These are phyloP conservation scores for Alnus glutinosa DNA, from an alignment of 306 rosid species.

Conservation along the genomic window DNA sequence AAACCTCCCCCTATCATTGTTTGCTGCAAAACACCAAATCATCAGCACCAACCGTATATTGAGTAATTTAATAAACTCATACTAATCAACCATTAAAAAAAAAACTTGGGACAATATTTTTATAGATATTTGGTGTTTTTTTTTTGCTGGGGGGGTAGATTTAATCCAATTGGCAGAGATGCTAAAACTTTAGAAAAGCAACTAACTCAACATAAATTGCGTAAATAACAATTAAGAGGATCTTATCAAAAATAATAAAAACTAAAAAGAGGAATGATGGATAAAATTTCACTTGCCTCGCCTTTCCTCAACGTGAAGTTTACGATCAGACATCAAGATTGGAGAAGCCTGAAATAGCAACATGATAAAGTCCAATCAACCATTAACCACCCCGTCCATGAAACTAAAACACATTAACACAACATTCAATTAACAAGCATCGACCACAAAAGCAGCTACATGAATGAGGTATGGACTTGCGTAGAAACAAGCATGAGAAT, in stretches of 20 bases:
- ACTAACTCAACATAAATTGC: not conserved
- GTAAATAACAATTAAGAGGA: no score
- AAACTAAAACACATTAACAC: not conserved
- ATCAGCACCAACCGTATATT: not conserved
- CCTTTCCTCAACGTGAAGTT: conserved; percentile 72
- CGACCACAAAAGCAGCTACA: not conserved
- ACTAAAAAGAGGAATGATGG: conserved; percentile 8
- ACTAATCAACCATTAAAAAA: not conserved
- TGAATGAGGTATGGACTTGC: no score
- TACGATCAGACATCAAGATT: conserved; percentile 38
- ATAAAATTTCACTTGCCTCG: conserved; percentile 49
- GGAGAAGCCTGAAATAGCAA: conserved; percentile 61
- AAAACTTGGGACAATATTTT: not conserved
- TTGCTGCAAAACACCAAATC: conserved; percentile 46
- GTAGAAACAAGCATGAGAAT: not conserved
- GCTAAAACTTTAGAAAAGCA: not conserved
- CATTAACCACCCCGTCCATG: not conserved
- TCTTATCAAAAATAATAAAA: not conserved
- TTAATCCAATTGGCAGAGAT: no score
- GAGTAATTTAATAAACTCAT: not conserved
- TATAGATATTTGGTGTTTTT: no score
- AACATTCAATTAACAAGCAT: not conserved
- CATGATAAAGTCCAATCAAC: not conserved
- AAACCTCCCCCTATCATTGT: conserved; percentile 53
- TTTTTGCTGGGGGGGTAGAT: no score